Evolutionary conservation across 2,329 filamentous ascomycete species (phyloP), one percentile per base, ranked within the genome.

Genomic region (Magnaporthales sp.): DNA sequence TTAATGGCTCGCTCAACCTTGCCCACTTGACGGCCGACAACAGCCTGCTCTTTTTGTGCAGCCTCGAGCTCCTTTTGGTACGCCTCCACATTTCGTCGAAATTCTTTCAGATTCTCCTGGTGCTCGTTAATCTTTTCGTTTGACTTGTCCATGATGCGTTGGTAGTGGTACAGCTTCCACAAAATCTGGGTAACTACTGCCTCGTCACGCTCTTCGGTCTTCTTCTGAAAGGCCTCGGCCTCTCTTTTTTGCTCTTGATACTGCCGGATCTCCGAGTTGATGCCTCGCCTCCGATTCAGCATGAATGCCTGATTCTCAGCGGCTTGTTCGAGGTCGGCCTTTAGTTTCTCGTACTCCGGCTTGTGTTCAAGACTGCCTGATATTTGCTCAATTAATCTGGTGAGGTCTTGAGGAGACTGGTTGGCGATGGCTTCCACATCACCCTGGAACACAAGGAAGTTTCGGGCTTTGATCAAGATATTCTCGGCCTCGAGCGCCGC

Each of bases 401-500:
- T 99, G 54, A 99, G 85, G 73, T 98, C 95, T 72, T 93, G 93
- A 0, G 95, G 93, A 1, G 93, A 96, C 76, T 98, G 95, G 8
- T 93, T 93, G 1, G 95, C 96, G 74, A 99, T 97, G 27, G 93
- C 91, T 77, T 99, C 95, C 22, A 99, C 94, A 75, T 99, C 95
- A 70, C 95, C 96, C 77, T 99, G 95, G 76, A 99, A 99, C 46
- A 99, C 95, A 5, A 99, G 85, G 76, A 99, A 99, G 75, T 99
- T 99, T 70, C 95, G 88, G 38, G 95, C 95, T 78, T 97, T 98
- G 82, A 99, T 98, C 68, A 99, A 81, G 71, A 99, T 99, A 73
- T 97, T 97, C 77, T 99, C 94, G 24, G 88, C 83, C 77, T 99
- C 95, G 15, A 99, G 84, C 2, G 92, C 89, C 67, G 94, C 90